A percentile compares a stretch with the other conserved stretches of the same genome.
Evolutionary conservation across 2,329 filamentous ascomycete genomes (phyloP).

Genomic region (Trichoderma sp.): DNA sequence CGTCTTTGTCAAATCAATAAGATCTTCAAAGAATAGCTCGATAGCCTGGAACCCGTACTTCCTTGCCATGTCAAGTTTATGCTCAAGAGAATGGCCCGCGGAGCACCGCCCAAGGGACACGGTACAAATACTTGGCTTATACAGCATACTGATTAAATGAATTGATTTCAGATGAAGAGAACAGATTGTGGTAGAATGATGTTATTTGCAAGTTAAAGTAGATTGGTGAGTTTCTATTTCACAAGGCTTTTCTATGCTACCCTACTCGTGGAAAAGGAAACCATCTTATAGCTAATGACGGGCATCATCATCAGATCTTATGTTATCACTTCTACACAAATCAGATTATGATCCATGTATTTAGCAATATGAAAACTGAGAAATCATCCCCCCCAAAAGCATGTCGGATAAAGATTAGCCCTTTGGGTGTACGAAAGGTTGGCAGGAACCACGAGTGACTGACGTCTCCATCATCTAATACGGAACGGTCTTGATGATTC

Average conservation of each 20-base stretch:
- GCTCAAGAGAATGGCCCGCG: conserved; percentile 62
- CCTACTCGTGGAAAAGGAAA: background rate
- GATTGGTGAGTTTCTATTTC: background rate
- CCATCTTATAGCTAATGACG: background rate
- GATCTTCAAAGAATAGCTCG: conserved; percentile 76
- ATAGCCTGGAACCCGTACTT: conserved; percentile 64
- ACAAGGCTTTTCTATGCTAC: background rate
- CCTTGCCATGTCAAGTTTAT: conserved; percentile 67
- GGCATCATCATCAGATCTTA: background rate
- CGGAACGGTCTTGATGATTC: background rate
- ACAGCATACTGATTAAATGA: background rate
- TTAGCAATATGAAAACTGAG: background rate
- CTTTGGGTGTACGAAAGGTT: background rate
- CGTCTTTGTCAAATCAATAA: conserved; percentile 56
- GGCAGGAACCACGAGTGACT: no score
- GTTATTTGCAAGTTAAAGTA: background rate
- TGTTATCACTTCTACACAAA: background rate
- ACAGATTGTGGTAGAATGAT: background rate
- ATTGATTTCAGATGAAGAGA: background rate
- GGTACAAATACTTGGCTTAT: conserved; percentile 65
- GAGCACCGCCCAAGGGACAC: conserved; percentile 71
- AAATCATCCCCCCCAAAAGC: background rate
- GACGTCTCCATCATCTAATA: background rate
- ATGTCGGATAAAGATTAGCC: conserved; percentile 3
- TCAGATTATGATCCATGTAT: background rate